Conservation (phyloP, 2,329 filamentous ascomycete species). For the Penicillium psychrosexuale region DNA sequence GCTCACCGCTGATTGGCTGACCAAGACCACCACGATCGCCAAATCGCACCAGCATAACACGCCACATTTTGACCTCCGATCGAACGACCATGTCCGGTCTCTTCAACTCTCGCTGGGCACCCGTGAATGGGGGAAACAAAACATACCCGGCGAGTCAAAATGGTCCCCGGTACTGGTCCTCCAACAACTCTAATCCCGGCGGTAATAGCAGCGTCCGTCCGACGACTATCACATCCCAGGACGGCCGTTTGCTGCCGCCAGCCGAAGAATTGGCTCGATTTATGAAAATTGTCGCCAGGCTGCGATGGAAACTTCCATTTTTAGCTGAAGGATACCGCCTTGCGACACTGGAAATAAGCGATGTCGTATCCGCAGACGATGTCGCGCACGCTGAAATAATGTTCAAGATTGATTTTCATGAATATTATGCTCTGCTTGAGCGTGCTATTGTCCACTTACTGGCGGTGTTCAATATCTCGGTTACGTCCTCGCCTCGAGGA, state of each 20-base stretch:
- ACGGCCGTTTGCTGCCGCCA: constrained; percentile 15
- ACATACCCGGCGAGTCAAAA: background rate
- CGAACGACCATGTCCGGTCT: constrained; percentile 11
- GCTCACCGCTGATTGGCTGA: background rate
- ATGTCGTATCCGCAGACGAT: constrained; percentile 17
- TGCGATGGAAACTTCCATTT: constrained; percentile 63
- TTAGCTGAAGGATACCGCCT: constrained; percentile 56
- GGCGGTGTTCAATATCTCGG: constrained; percentile 58
- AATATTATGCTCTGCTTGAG: constrained; percentile 71
- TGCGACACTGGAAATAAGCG: constrained; percentile 42
- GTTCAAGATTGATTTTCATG: constrained; percentile 76
- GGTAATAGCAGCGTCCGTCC: constrained; percentile 1
- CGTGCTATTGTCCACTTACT: constrained; percentile 66
- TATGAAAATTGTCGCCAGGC: constrained; percentile 58
- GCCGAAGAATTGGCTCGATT: constrained; percentile 55
- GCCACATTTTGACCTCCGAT: background rate
- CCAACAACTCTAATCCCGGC: constrained; percentile 7
- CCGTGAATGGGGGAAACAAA: constrained; percentile 5
- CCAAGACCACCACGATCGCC: background rate
- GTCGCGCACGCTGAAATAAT: constrained; percentile 55
- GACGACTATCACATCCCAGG: constrained; percentile 1
- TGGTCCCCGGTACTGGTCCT: background rate
- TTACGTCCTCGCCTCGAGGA: constrained; percentile 39
- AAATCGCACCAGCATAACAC: background rate
- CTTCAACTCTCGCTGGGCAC: constrained; percentile 27